phyloP scores from a whole-genome alignment of 2,329 filamentous ascomycete genomes.

The Nannizziopsis arthrosporioides region DNA sequence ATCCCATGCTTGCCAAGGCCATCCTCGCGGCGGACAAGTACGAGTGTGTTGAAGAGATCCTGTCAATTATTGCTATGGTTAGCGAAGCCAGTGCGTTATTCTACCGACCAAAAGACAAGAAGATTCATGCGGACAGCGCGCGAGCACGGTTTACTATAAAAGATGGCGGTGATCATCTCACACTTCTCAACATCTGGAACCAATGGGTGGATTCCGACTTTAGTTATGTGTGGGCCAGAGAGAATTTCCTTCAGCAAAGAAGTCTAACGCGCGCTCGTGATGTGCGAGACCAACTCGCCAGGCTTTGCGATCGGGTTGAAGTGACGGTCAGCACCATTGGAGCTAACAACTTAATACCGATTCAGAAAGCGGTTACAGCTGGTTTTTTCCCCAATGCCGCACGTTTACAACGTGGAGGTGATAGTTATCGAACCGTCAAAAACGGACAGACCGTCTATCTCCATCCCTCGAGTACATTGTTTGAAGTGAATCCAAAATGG shows the following conservation, averaged over 20 bases:
- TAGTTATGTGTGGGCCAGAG: constrained; percentile 71
- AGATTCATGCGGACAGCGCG: constrained; percentile 86
- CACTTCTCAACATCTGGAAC: constrained; percentile 84
- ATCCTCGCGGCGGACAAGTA: constrained; percentile 81
- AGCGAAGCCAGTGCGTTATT: constrained; percentile 80
- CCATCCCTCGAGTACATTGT: constrained; percentile 77
- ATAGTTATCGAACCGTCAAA: constrained; percentile 84
- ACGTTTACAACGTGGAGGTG: constrained; percentile 66
- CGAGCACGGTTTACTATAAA: constrained; percentile 78
- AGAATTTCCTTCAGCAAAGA: constrained; percentile 89
- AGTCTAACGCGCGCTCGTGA: constrained; percentile 81
- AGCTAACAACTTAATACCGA: constrained; percentile 58
- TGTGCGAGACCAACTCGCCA: constrained; percentile 81
- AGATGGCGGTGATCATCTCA: constrained; percentile 81
- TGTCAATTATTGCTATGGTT: constrained; percentile 90
- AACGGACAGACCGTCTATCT: constrained; percentile 78
- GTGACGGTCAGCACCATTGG: constrained; percentile 59
- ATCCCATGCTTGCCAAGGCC: constrained; percentile 81
- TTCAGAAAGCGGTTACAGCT: constrained; percentile 76
- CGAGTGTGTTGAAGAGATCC: constrained; percentile 83
- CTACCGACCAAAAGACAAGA: constrained; percentile 93
- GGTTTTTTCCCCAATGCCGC: constrained; percentile 95
- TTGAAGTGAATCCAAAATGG: constrained; percentile 70
- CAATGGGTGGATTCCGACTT: constrained; percentile 92
- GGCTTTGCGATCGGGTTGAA: constrained; percentile 87